Base-by-base conservation (phyloP, 1,284 basidiomycete genomes). In the Phlebopus sp. region DNA sequence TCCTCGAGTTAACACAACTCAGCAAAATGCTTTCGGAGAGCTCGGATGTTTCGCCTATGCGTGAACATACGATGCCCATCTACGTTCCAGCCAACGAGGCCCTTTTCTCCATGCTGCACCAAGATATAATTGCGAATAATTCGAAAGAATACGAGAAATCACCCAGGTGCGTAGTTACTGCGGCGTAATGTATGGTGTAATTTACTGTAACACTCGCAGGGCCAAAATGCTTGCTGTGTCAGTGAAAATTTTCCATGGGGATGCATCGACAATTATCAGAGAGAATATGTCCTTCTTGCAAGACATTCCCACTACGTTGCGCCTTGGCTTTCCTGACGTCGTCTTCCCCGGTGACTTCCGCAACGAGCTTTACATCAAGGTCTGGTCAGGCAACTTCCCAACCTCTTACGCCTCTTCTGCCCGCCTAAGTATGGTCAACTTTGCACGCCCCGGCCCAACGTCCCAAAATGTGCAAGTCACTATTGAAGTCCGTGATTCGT, bases 281-380 rank as follows among this genome's bases (percentile, higher is more conserved):
- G 92, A 96, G 66, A 92, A 97, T 65, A 86, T 90, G 5, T 89
- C 89, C 1, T 71, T 96, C n/a, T 74, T 98, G 17, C 84, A 88
- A 49, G 90, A 90, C 55, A 81, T 83, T 5, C 87, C 93, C 0
- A 77, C 86, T 32, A 94, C 93, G 1, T 74, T 89, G 15, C 86
- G 93, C 5, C 82, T 99, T n/a, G 93, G 94, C 23, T 99, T 99
- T 63, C 91, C 95, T 0, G 96, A 98, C 59, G 93, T 97, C 2
- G 94, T 97, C 8, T 94, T 95, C 62, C 95, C 95, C 1, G 92
- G 90, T 7, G 89, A 93, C 55, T 71, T 81, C n/a, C 83, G 95
- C 17, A 97, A 97, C 61, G 95, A 98, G 59, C 77, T 97, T 7
- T 98, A 97, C 68, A 80, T 97, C 73, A 97, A 94, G 63, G 77